Evolutionary conservation across 768 basidiomycete species (phyloP), one percentile per base, ranked within the genome.

Genomic region (Tulasnella sp.): DNA sequence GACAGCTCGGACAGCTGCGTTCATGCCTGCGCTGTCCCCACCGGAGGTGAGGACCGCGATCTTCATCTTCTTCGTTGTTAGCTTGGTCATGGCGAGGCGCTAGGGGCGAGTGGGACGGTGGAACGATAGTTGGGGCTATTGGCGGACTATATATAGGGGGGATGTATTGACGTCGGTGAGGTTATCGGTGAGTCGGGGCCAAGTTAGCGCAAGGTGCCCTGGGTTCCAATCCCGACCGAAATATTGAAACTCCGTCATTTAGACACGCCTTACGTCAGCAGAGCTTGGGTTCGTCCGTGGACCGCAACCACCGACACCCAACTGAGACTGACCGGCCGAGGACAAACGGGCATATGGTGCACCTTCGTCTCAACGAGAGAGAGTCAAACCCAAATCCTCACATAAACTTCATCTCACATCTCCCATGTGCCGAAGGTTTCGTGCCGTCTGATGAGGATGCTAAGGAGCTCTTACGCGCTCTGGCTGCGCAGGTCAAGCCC

Each of bases 21-120:
- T 96, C 94, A 96, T 95, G 82, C 98, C 98, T 74, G 98, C 96
- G 85, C 93, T 95, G 87, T 99, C 98, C 83, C 98, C 97, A 70
- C 97, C 98, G 2, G 92, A 94, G 0, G 98, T 99, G 80, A 99
- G 89, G 73, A 97, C 92, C 0, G 96, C 97, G 83, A 98, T 89
- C 87, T 95, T 96, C 91, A 96, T 94, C 81, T 84, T 81, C 72
- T 70, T 77, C 7, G 55, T 29, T 15, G 77, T 16, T n/a, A 26
- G n/a, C n/a, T 77, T n/a, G 44, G 70, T 26, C 69, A 51, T 39
- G 26, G 61, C 29, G 32, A 51, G 75, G 44, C 44, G 44, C 44
- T 40, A 40, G 4, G 44, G 42, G 26, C 20, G 39, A 29, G 39
- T 40, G 37, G 71, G 23, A 42, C 23, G 20, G 11, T 72, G 71